phyloP scores from a whole-genome alignment of 768 basidiomycete species.

The Lactifluus subvellereus region DNA sequence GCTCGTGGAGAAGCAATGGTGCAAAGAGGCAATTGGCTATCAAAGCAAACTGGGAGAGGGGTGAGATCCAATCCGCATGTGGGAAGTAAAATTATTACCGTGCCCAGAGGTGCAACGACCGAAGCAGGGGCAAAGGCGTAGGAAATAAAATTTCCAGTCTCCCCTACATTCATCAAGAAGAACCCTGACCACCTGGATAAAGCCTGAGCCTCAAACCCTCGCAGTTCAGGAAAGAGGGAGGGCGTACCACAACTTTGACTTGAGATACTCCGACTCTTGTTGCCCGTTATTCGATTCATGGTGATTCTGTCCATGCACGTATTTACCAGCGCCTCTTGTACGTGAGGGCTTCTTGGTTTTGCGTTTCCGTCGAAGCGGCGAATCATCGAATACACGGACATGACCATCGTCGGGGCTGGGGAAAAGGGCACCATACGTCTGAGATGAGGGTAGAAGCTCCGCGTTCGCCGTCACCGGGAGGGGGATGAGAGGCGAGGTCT shows the following conservation, averaged over 20 bases:
- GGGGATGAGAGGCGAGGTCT: conserved; percentile 22
- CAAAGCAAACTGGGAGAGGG: conserved; percentile 64
- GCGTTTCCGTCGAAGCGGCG: neutral
- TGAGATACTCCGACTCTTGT: conserved; percentile 71
- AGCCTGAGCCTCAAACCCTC: neutral
- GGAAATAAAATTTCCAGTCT: conserved; percentile 83
- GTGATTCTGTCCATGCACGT: neutral
- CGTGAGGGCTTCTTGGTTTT: neutral
- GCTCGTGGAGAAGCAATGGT: conserved; percentile 76
- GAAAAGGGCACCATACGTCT: conserved; percentile 12
- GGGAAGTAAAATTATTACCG: conserved; percentile 46
- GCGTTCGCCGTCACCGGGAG: neutral
- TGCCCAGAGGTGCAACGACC: conserved; percentile 93
- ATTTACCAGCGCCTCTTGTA: neutral
- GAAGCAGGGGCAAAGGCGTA: conserved; percentile 89
- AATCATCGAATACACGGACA: neutral
- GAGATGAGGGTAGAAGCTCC: neutral
- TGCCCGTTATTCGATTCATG: conserved; percentile 29
- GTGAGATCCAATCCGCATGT: conserved; percentile 12
- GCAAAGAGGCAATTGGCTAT: conserved; percentile 94
- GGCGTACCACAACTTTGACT: conserved; percentile 74
- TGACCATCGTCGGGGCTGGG: neutral
- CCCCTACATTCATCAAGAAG: conserved; percentile 83
- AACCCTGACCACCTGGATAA: conserved; percentile 81
- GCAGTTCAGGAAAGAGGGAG: conserved; percentile 9